Evolutionary conservation across 345 rosid species (phyloP), one percentile per base, ranked within the genome.

Genomic region (Syzygium grande): DNA sequence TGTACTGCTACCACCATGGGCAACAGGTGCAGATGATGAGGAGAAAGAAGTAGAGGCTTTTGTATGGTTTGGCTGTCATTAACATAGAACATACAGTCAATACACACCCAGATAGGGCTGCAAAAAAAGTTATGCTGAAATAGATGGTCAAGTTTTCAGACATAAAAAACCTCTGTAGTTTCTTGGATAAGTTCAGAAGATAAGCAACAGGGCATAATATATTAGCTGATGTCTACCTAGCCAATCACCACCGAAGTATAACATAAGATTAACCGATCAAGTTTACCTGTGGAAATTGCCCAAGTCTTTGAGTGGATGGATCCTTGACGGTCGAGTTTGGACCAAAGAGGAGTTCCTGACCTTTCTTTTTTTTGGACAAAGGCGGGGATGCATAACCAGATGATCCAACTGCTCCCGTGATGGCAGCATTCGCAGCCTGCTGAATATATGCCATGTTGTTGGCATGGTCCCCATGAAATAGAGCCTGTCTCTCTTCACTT

Each of bases 371-470:
- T 89, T 93, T 94, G 43, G 96, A 91, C 79, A 94, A 91, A 54
- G 98, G 98, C 7, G 94, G 90, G 58, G 99, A 94, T 85, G 95
- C 94, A 92, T 90, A 98, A 56, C 99, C 99, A 27, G 99, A 98
- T 84, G 99, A 94, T 65, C 99, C 99, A 89, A 98, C 92, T 86
- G 99, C 99, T 87, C 99, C 99, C 85, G 98, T 96, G 88, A 97
- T 98, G 87, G 99, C 98, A 88, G 99, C 99, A 92, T 98, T 98
- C 61, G 99, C 99, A 77, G 99, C 99, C 92, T 95, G 99, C 93
- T 98, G 99, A 90, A 96, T 94, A 88, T 93, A 96, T 55, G 95
- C 92, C 90, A 98, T 92, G 93, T 94, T 93, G 92, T 94, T 95
- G 88, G 98, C 94, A 91, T 94, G 95, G 87, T 96, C 98, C 55